phyloP scores from a whole-genome alignment of 306 rosid genomes.

The Fragaria ananassa region DNA sequence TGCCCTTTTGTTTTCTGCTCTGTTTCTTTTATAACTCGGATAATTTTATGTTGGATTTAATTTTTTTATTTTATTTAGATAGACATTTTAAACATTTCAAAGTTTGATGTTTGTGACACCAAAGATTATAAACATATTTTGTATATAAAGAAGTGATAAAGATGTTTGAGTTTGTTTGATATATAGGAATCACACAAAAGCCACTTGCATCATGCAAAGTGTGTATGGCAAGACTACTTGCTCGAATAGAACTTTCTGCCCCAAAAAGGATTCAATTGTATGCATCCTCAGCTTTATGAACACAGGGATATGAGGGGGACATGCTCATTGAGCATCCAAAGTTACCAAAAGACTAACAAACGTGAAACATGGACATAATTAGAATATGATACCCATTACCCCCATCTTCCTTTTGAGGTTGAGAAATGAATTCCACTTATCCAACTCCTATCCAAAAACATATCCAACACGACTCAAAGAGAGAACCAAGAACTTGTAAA shows the following conservation, averaged over 20 bases:
- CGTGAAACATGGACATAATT: not conserved
- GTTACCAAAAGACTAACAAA: not conserved
- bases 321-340: not conserved
- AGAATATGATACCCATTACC: conserved; percentile 16
- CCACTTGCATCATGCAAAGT: not conserved
- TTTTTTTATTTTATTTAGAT: too few relatives aligned
- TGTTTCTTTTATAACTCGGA: too few relatives aligned
- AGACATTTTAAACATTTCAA: too few relatives aligned
- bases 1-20: too few relatives aligned
- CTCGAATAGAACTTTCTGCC: not conserved
- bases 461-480: conserved; percentile 8
- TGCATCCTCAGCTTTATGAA: not conserved
- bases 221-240: not conserved
- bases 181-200: not conserved
- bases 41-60: too few relatives aligned
- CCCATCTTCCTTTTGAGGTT: conserved; percentile 1
- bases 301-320: not conserved
- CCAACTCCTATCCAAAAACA: conserved; percentile 44
- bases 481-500: not conserved
- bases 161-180: too few relatives aligned
- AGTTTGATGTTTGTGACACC: too few relatives aligned
- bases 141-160: too few relatives aligned
- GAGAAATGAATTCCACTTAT: conserved; percentile 28
- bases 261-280: conserved; percentile 2
- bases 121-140: too few relatives aligned